Percentiles rank a stretch among this genome's conserved stretches.
Conservation (phyloP, 345 rosid genomes). For the Durio zibethinus region DNA sequence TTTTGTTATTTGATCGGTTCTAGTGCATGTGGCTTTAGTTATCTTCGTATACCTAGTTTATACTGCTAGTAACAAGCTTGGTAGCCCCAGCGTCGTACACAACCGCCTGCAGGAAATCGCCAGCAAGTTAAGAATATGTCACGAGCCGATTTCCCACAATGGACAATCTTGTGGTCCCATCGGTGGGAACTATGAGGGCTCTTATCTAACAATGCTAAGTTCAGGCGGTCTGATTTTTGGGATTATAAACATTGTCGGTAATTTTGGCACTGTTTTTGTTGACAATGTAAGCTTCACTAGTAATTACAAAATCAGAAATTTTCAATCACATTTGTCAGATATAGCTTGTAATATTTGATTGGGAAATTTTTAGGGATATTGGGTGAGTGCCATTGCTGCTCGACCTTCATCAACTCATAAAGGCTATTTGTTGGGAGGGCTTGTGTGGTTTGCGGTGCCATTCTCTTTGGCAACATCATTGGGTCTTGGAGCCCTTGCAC, state of each 20-base stretch:
- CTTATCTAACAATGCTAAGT: conserved; percentile 82
- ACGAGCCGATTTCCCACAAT: conserved; percentile 62
- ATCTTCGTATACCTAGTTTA: conserved; percentile 82
- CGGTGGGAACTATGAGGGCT: conserved; percentile 63
- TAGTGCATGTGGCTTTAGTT: conserved; percentile 83
- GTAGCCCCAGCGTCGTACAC: conserved; percentile 66
- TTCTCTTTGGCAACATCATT: conserved; percentile 90
- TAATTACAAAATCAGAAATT: not conserved
- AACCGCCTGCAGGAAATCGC: conserved; percentile 48
- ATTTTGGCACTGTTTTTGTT: conserved; percentile 87
- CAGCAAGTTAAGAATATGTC: conserved; percentile 63
- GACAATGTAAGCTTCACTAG: conserved; percentile 62
- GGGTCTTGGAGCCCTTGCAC: conserved; percentile 92
- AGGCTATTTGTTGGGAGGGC: conserved; percentile 86
- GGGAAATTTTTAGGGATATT: conserved; percentile 58
- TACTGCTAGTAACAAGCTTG: conserved; percentile 70
- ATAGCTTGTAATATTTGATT: not conserved
- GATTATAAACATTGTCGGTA: conserved; percentile 82
- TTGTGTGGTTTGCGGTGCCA: conserved; percentile 95
- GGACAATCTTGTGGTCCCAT: conserved; percentile 90
- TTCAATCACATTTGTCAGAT: not conserved
- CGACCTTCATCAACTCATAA: conserved; percentile 89
- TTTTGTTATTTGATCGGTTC: conserved; percentile 11
- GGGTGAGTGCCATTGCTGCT: conserved; percentile 98
- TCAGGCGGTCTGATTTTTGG: conserved; percentile 93